Conservation (phyloP, 2,329 filamentous ascomycete genomes). For the Ceratocystis lukuohia region DNA sequence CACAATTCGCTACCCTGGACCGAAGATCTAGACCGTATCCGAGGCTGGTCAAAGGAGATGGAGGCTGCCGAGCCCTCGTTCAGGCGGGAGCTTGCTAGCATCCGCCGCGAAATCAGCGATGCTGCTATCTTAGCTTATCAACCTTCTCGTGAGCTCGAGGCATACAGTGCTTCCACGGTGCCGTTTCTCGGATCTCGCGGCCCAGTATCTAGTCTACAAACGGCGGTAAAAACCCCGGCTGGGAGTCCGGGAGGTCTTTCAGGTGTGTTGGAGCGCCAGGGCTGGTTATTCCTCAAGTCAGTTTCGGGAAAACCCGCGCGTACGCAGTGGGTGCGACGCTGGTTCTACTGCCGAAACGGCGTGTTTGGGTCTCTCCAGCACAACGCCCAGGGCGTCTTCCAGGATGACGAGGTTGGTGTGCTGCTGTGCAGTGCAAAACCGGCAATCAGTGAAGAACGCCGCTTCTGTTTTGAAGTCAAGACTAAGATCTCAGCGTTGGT, state of each 20-base stretch:
- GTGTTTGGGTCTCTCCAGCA: slow-evolving; percentile 93
- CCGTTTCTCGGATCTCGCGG: slow-evolving; percentile 65
- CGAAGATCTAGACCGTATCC: slow-evolving; percentile 77
- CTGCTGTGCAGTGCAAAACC: slow-evolving; percentile 85
- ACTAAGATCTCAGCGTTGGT: slow-evolving; percentile 86
- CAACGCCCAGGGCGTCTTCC: slow-evolving; percentile 72
- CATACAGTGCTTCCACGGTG: slow-evolving; percentile 81
- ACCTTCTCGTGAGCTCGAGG: slow-evolving; percentile 83
- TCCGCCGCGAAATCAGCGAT: slow-evolving; percentile 72
- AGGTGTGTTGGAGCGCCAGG: slow-evolving; percentile 67
- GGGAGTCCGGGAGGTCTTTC: slow-evolving; percentile 23
- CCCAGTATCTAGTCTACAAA: slow-evolving; percentile 40
- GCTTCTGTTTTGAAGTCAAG: slow-evolving; percentile 97
- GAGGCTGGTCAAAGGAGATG: slow-evolving; percentile 90
- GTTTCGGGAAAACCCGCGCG: slow-evolving; percentile 77
- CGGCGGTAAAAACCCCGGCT: slow-evolving; percentile 23
- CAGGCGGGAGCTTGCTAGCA: slow-evolving; percentile 63
- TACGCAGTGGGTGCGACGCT: slow-evolving; percentile 78
- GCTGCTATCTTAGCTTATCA: slow-evolving; percentile 54
- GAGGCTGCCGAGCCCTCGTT: slow-evolving; percentile 76
- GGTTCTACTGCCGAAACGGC: slow-evolving; percentile 92
- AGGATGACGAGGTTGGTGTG: slow-evolving; percentile 92
- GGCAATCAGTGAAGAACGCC: slow-evolving; percentile 78
- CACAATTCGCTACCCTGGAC: slow-evolving; percentile 53
- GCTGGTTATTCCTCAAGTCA: slow-evolving; percentile 78